Evolutionary conservation across 768 basidiomycete genomes (phyloP).

Genomic region (Leccinellum rugosiceps): DNA sequence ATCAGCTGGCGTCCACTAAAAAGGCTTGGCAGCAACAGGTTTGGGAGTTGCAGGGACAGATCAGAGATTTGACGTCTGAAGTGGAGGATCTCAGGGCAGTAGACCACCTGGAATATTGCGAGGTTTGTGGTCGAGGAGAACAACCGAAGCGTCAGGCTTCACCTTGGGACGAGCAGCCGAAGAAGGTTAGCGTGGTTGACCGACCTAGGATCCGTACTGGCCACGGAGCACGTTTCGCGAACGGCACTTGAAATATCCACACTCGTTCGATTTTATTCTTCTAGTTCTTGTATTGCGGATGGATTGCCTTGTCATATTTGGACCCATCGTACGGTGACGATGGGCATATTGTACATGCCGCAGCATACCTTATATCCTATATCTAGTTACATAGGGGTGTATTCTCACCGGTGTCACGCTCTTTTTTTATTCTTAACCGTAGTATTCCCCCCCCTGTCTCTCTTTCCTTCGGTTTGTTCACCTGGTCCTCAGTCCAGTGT

Average conservation of each 20-base stretch:
- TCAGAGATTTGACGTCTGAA: conserved; percentile 68
- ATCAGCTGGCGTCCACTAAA: conserved; percentile 55
- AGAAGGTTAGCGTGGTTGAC: conserved; percentile 46
- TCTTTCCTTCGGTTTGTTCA: conserved; percentile 26
- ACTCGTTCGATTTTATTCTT: conserved; percentile 8
- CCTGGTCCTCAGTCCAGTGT: conserved; percentile 22
- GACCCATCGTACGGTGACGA: conserved; percentile 11
- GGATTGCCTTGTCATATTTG: conserved; percentile 14
- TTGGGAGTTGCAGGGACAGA: conserved; percentile 72
- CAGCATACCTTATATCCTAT: conserved; percentile 10
- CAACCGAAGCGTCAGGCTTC: conserved; percentile 6
- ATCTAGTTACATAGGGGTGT: conserved; percentile 13
- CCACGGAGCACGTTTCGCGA: conserved; percentile 59
- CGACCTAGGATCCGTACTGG: conserved; percentile 70
- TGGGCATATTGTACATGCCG: conserved; percentile 9
- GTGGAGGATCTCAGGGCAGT: conserved; percentile 51
- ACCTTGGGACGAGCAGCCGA: conserved; percentile 20
- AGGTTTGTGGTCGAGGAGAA: conserved; percentile 56
- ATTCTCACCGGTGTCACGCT: not conserved
- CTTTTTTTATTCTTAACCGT: conserved; percentile 25
- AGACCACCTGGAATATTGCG: conserved; percentile 48
- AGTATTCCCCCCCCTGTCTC: conserved; percentile 13
- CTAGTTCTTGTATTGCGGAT: conserved; percentile 16
- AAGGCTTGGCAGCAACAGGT: conserved; percentile 70
- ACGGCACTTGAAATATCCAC: conserved; percentile 28